Conservation (phyloP, 2,329 filamentous ascomycete genomes). For the Dendrostoma leiphaemia region DNA sequence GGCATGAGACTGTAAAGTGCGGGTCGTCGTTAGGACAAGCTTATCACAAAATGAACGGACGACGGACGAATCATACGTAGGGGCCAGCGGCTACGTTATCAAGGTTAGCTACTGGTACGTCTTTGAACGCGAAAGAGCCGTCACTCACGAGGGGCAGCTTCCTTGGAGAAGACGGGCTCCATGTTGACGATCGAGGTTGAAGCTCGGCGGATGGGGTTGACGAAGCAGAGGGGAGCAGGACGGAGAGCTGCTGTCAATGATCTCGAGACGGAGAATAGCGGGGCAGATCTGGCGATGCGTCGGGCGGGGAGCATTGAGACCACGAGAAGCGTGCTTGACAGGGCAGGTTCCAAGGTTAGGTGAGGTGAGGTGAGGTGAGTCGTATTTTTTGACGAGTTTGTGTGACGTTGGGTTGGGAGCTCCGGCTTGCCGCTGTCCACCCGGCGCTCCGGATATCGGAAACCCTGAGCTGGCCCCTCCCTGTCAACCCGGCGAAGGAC, state of each 20-base stretch:
- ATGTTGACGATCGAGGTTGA: conserved; percentile 10
- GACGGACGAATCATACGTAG: conserved; percentile 47
- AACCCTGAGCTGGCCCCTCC: neutral
- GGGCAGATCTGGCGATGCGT: neutral
- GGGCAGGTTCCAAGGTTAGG: no score
- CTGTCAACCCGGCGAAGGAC: neutral
- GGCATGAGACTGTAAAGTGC: conserved; percentile 55
- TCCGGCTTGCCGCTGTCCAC: neutral
- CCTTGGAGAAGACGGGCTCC: conserved; percentile 50
- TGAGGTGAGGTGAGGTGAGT: no score
- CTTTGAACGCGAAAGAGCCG: neutral
- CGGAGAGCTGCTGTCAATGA: conserved; percentile 12
- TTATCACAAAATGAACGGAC: neutral
- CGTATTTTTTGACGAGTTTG: neutral
- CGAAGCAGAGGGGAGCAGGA: neutral
- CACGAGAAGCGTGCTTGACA: neutral
- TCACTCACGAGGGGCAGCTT: conserved; percentile 56
- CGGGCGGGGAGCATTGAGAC: conserved; percentile 14
- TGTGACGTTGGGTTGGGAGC: neutral
- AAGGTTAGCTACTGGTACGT: conserved; percentile 12
- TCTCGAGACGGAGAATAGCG: conserved; percentile 15
- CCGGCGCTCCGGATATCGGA: conserved; percentile 10
- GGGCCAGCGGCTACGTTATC: conserved; percentile 53
- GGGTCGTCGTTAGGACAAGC: neutral
- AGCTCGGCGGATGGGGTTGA: conserved; percentile 1